Conservation (phyloP, 2,329 filamentous ascomycete species). For the Phialophora chinensis region DNA sequence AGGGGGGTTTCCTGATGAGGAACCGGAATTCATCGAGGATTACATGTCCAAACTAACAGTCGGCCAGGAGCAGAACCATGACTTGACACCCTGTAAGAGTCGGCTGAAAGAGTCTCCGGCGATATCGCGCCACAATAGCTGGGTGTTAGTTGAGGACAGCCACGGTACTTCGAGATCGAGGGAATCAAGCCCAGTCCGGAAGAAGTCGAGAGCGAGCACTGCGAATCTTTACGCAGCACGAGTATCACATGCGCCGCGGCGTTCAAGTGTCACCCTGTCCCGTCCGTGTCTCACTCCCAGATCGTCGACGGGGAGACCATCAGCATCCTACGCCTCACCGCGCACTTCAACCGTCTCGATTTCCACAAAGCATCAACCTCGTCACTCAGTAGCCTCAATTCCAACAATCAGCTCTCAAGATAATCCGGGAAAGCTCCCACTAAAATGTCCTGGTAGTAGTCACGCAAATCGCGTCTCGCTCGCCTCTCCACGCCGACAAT, state of each 20-base stretch:
- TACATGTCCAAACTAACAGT: constrained; percentile 49
- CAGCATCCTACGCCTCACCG: constrained; percentile 49
- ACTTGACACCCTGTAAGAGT: constrained; percentile 11
- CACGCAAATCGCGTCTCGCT: constrained; percentile 23
- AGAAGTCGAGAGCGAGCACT: constrained; percentile 36
- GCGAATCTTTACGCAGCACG: constrained; percentile 19
- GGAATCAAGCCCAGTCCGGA: constrained; percentile 39
- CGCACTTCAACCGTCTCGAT: constrained; percentile 24
- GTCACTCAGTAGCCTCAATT: constrained; percentile 1
- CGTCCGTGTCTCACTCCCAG: constrained; percentile 56
- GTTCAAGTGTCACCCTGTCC: constrained; percentile 27
- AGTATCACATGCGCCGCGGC: constrained; percentile 2
- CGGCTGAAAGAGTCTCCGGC: constrained; percentile 44
- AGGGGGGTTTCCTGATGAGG: constrained; percentile 59
- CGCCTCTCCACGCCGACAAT: constrained; percentile 30
- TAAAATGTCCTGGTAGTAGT: constrained; percentile 20
- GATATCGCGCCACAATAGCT: constrained; percentile 60
- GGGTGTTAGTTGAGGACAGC: constrained; percentile 67
- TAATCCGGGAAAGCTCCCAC: background rate
- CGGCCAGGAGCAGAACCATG: constrained; percentile 46
- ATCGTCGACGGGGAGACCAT: constrained; percentile 51
- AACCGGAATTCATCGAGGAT: constrained; percentile 51
- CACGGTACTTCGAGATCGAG: constrained; percentile 15
- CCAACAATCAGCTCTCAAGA: background rate
- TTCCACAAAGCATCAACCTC: constrained; percentile 17